Conservation (phyloP, 352 stramenopile species). For the Globisporangium parvum region DNA sequence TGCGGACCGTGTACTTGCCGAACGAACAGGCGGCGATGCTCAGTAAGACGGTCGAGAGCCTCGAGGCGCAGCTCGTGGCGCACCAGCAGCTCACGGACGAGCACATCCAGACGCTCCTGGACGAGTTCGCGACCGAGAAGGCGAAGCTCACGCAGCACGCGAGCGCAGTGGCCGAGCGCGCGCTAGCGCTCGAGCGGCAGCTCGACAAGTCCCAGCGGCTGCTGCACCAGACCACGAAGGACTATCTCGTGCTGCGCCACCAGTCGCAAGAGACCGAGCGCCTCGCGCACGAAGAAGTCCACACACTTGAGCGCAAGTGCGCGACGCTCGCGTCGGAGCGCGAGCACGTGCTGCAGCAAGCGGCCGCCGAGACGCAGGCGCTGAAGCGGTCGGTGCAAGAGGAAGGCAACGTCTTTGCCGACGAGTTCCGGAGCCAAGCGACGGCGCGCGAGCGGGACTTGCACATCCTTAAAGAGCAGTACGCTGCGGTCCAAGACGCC, state of each 20-base stretch:
- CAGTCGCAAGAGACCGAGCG: constrained; percentile 57
- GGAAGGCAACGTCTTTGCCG: constrained; percentile 46
- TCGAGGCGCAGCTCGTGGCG: constrained; percentile 53
- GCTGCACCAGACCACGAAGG: constrained; percentile 63
- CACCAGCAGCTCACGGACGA: constrained; percentile 53
- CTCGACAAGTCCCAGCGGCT: constrained; percentile 49
- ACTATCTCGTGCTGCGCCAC: constrained; percentile 72
- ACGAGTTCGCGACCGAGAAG: constrained; percentile 53
- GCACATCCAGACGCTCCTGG: constrained; percentile 47
- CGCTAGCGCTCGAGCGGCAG: constrained; percentile 34
- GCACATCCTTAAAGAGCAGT: constrained; percentile 71
- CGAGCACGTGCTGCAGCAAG: constrained; percentile 29
- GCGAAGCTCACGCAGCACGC: constrained; percentile 36
- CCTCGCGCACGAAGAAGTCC: constrained; percentile 51
- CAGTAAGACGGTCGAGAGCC: constrained; percentile 37
- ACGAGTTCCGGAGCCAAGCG: constrained; percentile 53
- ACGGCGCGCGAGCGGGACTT: constrained; percentile 59
- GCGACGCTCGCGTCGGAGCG: constrained; percentile 35
- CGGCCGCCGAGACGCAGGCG: constrained; percentile 35
- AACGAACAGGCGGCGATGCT: constrained; percentile 58
- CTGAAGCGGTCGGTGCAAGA: constrained; percentile 40
- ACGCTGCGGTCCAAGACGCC: constrained; percentile 62
- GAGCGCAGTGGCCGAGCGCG: constrained; percentile 29
- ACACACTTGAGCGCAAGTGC: constrained; percentile 32
- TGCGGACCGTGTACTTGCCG: constrained; percentile 77